Percentiles rank a stretch among this genome's conserved stretches.
phyloP scores from a whole-genome alignment of 2,329 filamentous ascomycete species.

The Pseudocercospora pini-densiflorae region DNA sequence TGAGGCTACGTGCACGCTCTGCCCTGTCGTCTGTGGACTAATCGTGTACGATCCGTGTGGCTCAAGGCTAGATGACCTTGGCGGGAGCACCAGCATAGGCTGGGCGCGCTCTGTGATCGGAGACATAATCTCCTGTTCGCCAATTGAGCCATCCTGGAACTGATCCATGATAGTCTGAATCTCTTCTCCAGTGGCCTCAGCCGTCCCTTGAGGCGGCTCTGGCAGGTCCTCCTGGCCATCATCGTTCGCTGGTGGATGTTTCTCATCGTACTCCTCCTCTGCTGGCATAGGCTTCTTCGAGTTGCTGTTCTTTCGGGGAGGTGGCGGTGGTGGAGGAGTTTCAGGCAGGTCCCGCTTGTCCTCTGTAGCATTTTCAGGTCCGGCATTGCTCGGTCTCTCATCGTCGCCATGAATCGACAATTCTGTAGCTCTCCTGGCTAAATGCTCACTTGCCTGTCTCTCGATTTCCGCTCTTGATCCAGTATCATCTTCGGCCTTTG shows the following conservation, averaged over 20 bases:
- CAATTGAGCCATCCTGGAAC: conserved; percentile 76
- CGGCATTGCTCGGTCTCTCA: conserved; percentile 5
- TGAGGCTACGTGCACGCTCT: conserved; percentile 22
- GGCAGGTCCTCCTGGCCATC: conserved; percentile 43
- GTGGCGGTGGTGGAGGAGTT: conserved; percentile 37
- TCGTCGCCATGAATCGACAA: conserved; percentile 26
- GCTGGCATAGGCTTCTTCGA: conserved; percentile 19
- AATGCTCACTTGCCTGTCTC: conserved; percentile 37
- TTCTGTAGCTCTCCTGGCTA: conserved; percentile 36
- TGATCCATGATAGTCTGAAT: conserved; percentile 99
- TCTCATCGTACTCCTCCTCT: conserved; percentile 38
- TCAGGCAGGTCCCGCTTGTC: conserved; percentile 30
- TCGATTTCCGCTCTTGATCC: conserved; percentile 32
- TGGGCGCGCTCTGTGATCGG: conserved; percentile 82
- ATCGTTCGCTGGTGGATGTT: conserved; percentile 30
- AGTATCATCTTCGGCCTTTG: conserved; percentile 16
- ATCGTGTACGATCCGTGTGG: conserved; percentile 47
- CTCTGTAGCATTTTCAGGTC: neutral
- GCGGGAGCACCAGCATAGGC: conserved; percentile 77
- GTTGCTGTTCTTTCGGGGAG: conserved; percentile 37
- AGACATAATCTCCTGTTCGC: conserved; percentile 85
- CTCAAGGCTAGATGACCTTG: conserved; percentile 84
- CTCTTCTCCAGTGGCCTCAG: conserved; percentile 63
- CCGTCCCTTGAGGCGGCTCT: conserved; percentile 51
- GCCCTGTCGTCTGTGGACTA: conserved; percentile 34